A percentile compares a stretch with the other conserved stretches of the same genome.
phyloP scores from a whole-genome alignment of 192 early-diverging fungal species.

The Podila epicladia region DNA sequence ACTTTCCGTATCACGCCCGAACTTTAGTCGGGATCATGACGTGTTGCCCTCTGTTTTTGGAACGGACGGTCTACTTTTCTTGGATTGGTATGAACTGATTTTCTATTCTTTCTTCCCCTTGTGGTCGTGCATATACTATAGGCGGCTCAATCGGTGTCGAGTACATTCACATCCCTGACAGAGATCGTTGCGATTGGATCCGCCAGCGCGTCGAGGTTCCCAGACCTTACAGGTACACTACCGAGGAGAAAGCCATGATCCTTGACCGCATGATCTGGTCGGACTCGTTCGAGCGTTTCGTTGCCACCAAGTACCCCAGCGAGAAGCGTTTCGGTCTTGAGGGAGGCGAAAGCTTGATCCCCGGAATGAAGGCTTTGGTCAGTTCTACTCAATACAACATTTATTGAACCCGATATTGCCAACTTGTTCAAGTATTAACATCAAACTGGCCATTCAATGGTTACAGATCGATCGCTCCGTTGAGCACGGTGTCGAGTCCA shows the following conservation, averaged over 20 bases:
- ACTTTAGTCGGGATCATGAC: too few relatives aligned
- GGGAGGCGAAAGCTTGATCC: constrained; percentile 97
- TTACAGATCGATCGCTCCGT: constrained; percentile 92
- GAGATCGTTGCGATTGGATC: constrained; percentile 97
- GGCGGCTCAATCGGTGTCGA: constrained; percentile 94
- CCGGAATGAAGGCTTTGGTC: constrained; percentile 97
- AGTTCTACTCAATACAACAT: constrained; percentile 90
- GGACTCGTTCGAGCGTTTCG: constrained; percentile 95
- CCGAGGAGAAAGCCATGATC: constrained; percentile 90
- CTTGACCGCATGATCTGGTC: constrained; percentile 98
- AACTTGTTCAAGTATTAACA: constrained; percentile 77
- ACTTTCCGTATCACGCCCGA: too few relatives aligned
- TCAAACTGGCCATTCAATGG: too few relatives aligned
- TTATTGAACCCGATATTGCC: constrained; percentile 96
- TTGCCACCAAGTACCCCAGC: constrained; percentile 95
- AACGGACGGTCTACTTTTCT: neutral
- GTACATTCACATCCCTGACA: constrained; percentile 98
- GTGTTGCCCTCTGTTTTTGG: too few relatives aligned
- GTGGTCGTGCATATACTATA: constrained; percentile 16
- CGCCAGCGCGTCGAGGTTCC: constrained; percentile 92
- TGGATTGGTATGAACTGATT: neutral
- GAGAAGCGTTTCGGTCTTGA: constrained; percentile 99
- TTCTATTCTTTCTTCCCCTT: neutral
- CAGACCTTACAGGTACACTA: constrained; percentile 86
- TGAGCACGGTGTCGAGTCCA: constrained; percentile 93